Evolutionary conservation across 139 green algal species (phyloP), one percentile per base, ranked within the genome.

Genomic region (Chlorella sp.): DNA sequence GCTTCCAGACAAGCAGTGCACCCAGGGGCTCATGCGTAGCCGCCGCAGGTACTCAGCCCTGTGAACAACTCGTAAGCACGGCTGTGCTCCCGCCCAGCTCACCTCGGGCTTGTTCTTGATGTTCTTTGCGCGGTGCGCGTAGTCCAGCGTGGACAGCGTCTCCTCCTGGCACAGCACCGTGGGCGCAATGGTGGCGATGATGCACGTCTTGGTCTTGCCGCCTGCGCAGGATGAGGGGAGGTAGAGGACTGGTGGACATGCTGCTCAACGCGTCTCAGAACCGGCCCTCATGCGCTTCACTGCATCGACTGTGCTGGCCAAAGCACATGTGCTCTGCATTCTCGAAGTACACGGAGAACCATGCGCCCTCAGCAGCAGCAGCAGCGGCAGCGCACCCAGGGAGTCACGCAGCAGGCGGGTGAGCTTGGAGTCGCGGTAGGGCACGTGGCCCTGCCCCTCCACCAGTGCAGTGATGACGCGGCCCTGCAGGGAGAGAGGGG

Each of bases 131-230:
- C 97, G 91, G 88, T 99, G 93, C 41, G 97, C 97, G 82, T 99
- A 99, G 84, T 99, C 97, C 48, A 99, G 91, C n/a, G 97, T 99
- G 87, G 84, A 96, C 74, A 98, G 87, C 0, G 97, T 99, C 91
- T 99, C 97, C 84, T 99, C 97, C 82, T 90, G 77, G 77, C 84
- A 91, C 72, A 92, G 84, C 56, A 95, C 92, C 22, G 92, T 97
- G 34, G 97, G 97, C n/a, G 94, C 95, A 36, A 99, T 97, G 46
- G 97, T 99, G 24, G 97, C 97, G 73, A 99, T 98, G 90, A 99
- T 98, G 92, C 96, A 99, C n/a, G 95, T 98, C 90, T 96, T 96
- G 43, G 95, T 96, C 58, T 89, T 88, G 11, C 94, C 94, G 36
- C 94, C 51, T 60, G 51, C 11, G 46, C 7, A 11, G 8, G 8